Percentiles rank a stretch among this genome's conserved stretches.
These are phyloP conservation scores for Penicillium chermesinum DNA, from an alignment of 495 filamentous ascomycete genomes.

Conservation along the genomic window DNA sequence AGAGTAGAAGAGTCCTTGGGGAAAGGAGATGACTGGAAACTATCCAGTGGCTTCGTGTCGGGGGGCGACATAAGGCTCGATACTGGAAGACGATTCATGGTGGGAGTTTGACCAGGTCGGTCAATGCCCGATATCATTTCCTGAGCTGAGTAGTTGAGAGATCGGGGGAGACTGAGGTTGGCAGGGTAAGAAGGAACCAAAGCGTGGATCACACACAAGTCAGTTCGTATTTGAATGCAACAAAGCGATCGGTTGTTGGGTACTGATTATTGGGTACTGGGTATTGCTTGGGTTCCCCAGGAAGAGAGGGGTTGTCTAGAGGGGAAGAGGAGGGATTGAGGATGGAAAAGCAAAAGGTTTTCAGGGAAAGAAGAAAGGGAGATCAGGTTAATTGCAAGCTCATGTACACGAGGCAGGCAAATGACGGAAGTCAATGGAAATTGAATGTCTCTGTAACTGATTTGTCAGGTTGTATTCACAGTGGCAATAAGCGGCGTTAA, in stretches of 20 bases:
- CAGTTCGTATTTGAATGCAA: background rate
- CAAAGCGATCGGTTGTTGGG: background rate
- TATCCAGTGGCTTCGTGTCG: slow-evolving; percentile 58
- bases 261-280: background rate
- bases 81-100: slow-evolving; percentile 49
- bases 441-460: slow-evolving; percentile 8
- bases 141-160: slow-evolving; percentile 2
- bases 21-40: slow-evolving; percentile 45
- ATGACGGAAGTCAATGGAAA: slow-evolving; percentile 17
- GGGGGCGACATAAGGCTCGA: slow-evolving; percentile 74
- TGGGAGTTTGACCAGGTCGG: slow-evolving; percentile 24
- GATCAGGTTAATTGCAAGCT: background rate
- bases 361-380: background rate
- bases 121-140: slow-evolving; percentile 29
- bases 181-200: background rate
- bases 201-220: background rate
- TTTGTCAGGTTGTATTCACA: slow-evolving; percentile 24
- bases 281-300: background rate
- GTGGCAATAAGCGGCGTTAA: slow-evolving; percentile 21
- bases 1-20: slow-evolving; percentile 26
- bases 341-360: background rate
- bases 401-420: background rate
- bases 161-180: background rate
- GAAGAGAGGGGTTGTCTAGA: background rate
- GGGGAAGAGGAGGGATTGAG: background rate